These are phyloP conservation scores for Camellia lanceoleosa DNA, from an alignment of 148 eudicot species.

Conservation along the genomic window DNA sequence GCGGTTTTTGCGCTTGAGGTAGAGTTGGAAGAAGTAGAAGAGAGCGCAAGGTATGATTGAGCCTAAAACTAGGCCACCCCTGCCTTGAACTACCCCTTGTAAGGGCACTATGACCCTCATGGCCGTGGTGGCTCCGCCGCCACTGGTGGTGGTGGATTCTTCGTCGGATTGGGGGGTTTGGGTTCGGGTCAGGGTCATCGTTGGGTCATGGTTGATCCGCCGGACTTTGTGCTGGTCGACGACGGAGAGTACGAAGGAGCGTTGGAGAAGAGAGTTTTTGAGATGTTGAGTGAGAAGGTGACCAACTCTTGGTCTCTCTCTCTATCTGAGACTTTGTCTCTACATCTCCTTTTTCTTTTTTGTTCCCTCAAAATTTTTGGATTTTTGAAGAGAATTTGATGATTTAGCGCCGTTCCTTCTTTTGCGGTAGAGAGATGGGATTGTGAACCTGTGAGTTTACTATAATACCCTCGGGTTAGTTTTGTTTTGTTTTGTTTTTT, in stretches of 20 bases:
- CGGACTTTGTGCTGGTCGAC: neutral
- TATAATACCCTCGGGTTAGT: no score
- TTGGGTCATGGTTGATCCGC: neutral
- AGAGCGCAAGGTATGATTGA: conserved; percentile 88
- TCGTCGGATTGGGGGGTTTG: conserved; percentile 14
- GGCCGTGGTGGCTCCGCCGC: conserved; percentile 36
- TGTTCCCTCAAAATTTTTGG: no score
- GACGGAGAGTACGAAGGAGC: conserved; percentile 4
- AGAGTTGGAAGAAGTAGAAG: conserved; percentile 79
- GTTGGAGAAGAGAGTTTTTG: neutral
- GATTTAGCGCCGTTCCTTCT: no score
- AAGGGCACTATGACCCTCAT: conserved; percentile 93
- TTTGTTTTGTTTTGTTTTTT: no score
- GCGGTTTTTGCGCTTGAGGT: conserved; percentile 48
- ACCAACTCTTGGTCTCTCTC: neutral
- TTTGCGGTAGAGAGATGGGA: no score
- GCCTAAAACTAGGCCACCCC: conserved; percentile 78
- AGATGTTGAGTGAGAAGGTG: neutral
- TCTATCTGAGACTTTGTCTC: neutral
- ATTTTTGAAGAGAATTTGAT: no score
- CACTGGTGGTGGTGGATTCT: conserved; percentile 21
- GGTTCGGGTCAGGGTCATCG: conserved; percentile 34
- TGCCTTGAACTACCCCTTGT: conserved; percentile 87
- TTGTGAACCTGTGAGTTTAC: no score
- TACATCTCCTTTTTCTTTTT: conserved; percentile 15